phyloP scores from a whole-genome alignment of 1,139 yeast genomes.

The Candida dubliniensis region DNA sequence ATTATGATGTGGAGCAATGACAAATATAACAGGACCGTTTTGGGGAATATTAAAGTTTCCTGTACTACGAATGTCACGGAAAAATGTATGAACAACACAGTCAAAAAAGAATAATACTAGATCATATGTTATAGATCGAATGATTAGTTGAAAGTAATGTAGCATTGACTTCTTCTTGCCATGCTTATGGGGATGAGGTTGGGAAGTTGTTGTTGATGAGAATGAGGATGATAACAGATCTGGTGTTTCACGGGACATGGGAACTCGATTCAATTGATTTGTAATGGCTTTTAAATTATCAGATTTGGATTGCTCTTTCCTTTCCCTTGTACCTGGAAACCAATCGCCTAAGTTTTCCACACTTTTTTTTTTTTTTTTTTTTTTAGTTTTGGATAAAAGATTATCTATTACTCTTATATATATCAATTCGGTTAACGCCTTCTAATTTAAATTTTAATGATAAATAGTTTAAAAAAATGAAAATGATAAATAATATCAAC shows the following conservation, averaged over 20 bases:
- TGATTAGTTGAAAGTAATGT: slow-evolving; percentile 8
- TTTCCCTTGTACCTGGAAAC: no score
- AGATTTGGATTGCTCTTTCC: no score
- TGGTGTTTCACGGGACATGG: background rate
- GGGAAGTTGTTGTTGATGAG: background rate
- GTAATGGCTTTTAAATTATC: no score
- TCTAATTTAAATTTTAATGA: no score
- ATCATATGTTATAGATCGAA: slow-evolving; percentile 27
- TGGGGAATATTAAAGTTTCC: slow-evolving; percentile 44
- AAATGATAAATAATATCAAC: no score
- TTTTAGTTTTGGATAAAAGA: no score
- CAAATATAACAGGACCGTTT: slow-evolving; percentile 43
- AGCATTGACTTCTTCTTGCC: slow-evolving; percentile 3
- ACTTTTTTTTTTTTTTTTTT: no score
- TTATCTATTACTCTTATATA: no score
- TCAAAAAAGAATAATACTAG: slow-evolving; percentile 37
- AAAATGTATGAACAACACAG: slow-evolving; percentile 41
- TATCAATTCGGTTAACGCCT: no score
- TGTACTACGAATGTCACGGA: slow-evolving; percentile 41
- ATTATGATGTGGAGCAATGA: slow-evolving; percentile 49
- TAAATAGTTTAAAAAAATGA: no score
- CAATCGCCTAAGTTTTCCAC: no score
- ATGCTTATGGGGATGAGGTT: background rate
- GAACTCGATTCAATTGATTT: no score
- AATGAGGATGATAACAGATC: background rate